Evolutionary conservation across 345 rosid genomes (phyloP), one percentile per base, ranked within the genome.

Genomic region (Lenwebbia sp.): DNA sequence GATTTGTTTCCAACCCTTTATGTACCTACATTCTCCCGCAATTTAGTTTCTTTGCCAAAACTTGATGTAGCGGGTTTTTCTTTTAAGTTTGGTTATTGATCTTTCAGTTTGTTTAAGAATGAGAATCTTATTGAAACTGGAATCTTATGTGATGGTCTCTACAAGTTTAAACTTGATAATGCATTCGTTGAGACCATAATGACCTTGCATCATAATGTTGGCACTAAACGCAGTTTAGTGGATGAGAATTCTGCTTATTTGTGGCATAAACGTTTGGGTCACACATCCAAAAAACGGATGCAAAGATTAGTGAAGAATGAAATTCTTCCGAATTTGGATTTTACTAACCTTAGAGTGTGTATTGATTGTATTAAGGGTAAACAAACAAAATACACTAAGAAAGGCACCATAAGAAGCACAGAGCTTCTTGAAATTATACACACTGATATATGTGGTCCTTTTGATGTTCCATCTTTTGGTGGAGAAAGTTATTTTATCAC

Each of bases 401-500:
- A 83, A 74, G 0, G 53, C 26, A 76, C 57, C 76, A 75, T 40
- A 53, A 21, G 76, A 87, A 87, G 86, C 37, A 84, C 0, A 12
- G 22, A 65, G 25, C 88, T 86, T 26, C 74, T 86, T 52, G 86
- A 86, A 76, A 86, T 86, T 26, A 22, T 75, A 53, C 23, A 52
- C 55, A 74, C 30, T 6, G 47, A 74, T 26, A 86, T 74, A 54
- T 83, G 57, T 83, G 44, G 81, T 53, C 11, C 14, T 15, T 87
- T 84, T 57, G 33, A 87, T 81, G 5, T 30, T 84, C 23, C 47
- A 78, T 86, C 85, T n/a, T 15, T 17, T 82, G 40, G 74, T 23
- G 41, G 40, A 78, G 51, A 87, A 84, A 55, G 4, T 13, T 87
- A 87, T 78, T 84, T 84, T 11, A 76, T 88, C 60, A 86, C 86